phyloP scores from a whole-genome alignment of 1,139 yeast genomes.

The Blastobotrys aristatus region DNA sequence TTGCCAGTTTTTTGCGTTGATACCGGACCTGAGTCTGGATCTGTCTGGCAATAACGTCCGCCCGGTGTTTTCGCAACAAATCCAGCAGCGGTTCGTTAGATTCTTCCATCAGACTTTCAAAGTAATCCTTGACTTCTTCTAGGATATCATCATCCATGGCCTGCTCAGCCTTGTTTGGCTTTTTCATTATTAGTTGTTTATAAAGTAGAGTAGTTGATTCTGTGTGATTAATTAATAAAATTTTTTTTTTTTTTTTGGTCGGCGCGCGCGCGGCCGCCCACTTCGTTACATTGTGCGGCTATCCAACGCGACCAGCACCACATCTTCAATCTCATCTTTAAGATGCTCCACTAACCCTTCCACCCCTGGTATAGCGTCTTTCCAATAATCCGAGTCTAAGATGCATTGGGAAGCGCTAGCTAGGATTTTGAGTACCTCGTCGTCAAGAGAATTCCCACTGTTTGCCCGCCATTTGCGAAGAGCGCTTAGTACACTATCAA shows the following conservation, averaged over 20 bases:
- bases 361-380: not conserved
- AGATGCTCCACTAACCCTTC: not conserved
- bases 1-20: conserved; percentile 58
- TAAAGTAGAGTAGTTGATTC: not conserved
- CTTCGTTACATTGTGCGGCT: not conserved
- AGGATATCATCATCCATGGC: not conserved
- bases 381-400: not conserved
- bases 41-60: not conserved
- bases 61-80: conserved; percentile 2
- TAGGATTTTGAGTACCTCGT: not conserved
- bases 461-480: not conserved
- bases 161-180: not conserved
- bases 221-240: no score
- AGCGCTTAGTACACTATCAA: not conserved
- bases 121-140: not conserved
- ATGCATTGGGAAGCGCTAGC: not conserved
- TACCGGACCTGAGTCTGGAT: conserved; percentile 27
- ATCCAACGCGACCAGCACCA: not conserved
- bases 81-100: not conserved
- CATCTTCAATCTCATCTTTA: not conserved
- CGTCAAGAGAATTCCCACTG: not conserved
- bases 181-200: no score
- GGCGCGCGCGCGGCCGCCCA: not conserved
- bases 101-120: conserved; percentile 2
- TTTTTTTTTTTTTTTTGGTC: not conserved